Evolutionary conservation across 192 early-diverging fungal species (phyloP), one percentile per base, ranked within the genome.

Genomic region (Diversispora epigaea): DNA sequence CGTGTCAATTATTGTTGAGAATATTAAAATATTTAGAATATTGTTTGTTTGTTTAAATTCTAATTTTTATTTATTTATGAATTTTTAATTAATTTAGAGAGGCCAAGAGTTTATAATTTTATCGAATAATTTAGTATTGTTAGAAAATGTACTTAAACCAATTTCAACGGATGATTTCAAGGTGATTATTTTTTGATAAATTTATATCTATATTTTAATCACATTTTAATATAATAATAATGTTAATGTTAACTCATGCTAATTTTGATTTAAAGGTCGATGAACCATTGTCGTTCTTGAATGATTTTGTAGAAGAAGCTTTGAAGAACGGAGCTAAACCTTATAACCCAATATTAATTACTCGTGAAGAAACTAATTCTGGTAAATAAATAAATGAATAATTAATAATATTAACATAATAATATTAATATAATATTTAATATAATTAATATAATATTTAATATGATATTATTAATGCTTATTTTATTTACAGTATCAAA

Each of bases 241-340:
- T 15, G 5, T 32, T 68, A 15, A 52, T 72, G 12, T 71, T 71
- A 10, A 43, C n/a, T n/a, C n/a, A n/a, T n/a, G n/a, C n/a, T n/a
- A n/a, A n/a, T n/a, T n/a, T n/a, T 57, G 57, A 45, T 32, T 21
- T 72, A 41, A n/a, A 72, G 70, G 44, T 72, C 58, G 70, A 72
- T 14, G 70, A 72, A 21, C 21, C 52, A 58, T 46, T 72, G 8
- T 72, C 56, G 4, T 72, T 72, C 58, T 55, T 72, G 19, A 55
- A 72, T 57, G 41, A 60, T 41, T 72, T 49, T 40, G 70, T 72
- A 17, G 41, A 72, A 56, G 17, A 41, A n/a, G 70, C 70, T 21
- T 45, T 72, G 41, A 58, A 72, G 41, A 58, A 72, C 10, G 70
- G 70, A 0, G 70, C 54, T 43, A 72, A 72, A 58, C 56, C 70